Evolutionary conservation across 352 stramenopile species (phyloP), one percentile per base, ranked within the genome.

Genomic region (Aphanomyces euteiches): DNA sequence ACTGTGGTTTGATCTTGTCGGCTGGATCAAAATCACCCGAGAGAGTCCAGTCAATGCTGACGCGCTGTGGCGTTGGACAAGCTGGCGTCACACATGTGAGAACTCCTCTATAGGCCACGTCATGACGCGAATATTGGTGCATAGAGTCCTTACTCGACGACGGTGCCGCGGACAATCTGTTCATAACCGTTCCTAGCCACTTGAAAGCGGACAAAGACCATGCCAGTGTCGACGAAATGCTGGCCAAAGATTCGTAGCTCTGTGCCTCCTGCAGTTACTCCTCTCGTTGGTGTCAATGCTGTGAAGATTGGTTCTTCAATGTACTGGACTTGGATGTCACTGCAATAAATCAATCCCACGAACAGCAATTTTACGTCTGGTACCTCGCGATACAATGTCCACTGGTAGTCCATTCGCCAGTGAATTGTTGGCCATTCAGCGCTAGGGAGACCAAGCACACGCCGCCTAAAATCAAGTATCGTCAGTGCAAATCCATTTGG

Each of bases 381-480:
- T 41, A 70, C 64, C 13, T 47, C 7, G 45, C 5, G 7, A 19
- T 60, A 5, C 47, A 70, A 41, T 70, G 43, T 21, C 47, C 47
- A 5, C 40, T 19, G 47, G 21, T 50, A 19, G 53, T 70, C 64
- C 64, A 70, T 7, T 60, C 17, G 0, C 64, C 64, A 17, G 50
- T 61, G 40, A 70, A 70, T 43, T 70, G 64, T 38, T 70, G 64
- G 54, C 50, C 64, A 45, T 70, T 70, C 17, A 70, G 47, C 7
- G 64, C 10, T 21, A 70, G 34, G 15, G 54, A 37, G 17, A 70
- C 64, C 19, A 63, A 43, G 47, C 47, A 70, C 7, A 28, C 28
- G 28, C 7, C 21, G 4, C 64, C 64, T 70, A n/a, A 8, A 50
- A 50, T n/a, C 10, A 50, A 12, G 0, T 50, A 50, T 50, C 17